Evolutionary conservation across 2,329 filamentous ascomycete species (phyloP), one percentile per base, ranked within the genome.

Genomic region (Epichloe elymi): DNA sequence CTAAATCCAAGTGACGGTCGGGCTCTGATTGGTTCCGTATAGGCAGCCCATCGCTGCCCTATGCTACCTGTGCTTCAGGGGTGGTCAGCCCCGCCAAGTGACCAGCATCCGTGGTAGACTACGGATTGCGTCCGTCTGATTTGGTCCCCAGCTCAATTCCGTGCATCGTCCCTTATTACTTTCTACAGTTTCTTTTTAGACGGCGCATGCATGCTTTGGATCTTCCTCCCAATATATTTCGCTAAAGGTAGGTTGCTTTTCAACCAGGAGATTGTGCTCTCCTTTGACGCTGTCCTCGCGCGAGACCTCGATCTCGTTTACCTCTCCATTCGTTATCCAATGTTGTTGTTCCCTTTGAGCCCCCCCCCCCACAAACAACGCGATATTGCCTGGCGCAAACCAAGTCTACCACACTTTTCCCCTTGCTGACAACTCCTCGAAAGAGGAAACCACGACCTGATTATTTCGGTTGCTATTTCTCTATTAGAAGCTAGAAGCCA

Each of bases 21-120:
- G 49, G 49, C 50, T 44, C 45, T 49, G 50, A 52, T 52, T 52
- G 50, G 50, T 26, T 42, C 44, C 19, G 35, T 6, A 45, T 23
- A 15, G 50, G 40, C 30, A 15, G 10, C 36, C 43, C 30, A 36
- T 40, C n/a, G 48, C 23, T 37, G 19, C 14, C 37, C 11, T 35
- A 4, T 41, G 11, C 39, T 11, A 8, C 39, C 39, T 12, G 7
- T 17, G 38, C 20, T 48, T 8, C 26, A 26, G 26, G 26, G 26
- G 26, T 26, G 26, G 7, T 30, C n/a, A 46, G 45, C 23, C 42
- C 42, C 42, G 42, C 42, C 42, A 45, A 45, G 42, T 45, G 42
- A 45, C 42, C 42, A 45, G 42, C 42, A 44, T 26, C 42, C 42
- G 17, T 12, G 44, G 12, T 5, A 36, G 10, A 20, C 12, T 5